Evolutionary conservation across 192 early-diverging fungal species (phyloP), one percentile per base, ranked within the genome.

Genomic region (Coemansia sp.): DNA sequence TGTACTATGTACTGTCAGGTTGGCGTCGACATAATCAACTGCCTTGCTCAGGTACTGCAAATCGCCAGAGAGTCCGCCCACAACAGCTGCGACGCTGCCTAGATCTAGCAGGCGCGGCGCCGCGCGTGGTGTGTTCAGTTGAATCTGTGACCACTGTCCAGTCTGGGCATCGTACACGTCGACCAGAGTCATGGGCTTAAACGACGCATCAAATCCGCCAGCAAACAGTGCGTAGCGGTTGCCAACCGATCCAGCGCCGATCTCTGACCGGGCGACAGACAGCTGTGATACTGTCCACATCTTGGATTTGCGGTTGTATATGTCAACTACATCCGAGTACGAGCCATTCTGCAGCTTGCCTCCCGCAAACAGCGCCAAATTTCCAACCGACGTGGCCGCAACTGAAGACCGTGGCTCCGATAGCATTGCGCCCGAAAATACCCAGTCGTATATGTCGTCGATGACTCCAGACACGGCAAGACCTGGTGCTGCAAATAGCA

Each of bases 151-250:
- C 82, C 82, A 83, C 57, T 64, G 38, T 26, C 20, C 40, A 0
- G 75, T 75, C 50, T 71, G 25, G 4, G 69, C 26, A 52, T 83
- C 82, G 25, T 70, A 83, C 14, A 83, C 72, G 48, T 83, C 82
- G 22, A 83, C 76, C 25, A 67, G 37, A 3, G 60, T 62, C 62
- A 75, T 62, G 19, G 72, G 64, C 54, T 60, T 48, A 47, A 78
- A 78, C 20, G 51, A 25, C 21, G 26, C 23, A 53, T 79, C 76
- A 19, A 79, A 42, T 1, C 82, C 82, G 25, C 82, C 82, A 20
- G 82, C 82, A 62, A 83, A 83, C 17, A 79, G 50, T 4, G 65
- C 82, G 37, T 83, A 83, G 20, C 82, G 62, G 46, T 60, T 64
- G 4, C 53, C 72, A 7, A 83, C 25, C n/a, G 82, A 69, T 12